Percentiles rank a stretch among this genome's conserved stretches.
Conservation (phyloP, 2,329 filamentous ascomycete genomes). For the Alternaria ventricosa region DNA sequence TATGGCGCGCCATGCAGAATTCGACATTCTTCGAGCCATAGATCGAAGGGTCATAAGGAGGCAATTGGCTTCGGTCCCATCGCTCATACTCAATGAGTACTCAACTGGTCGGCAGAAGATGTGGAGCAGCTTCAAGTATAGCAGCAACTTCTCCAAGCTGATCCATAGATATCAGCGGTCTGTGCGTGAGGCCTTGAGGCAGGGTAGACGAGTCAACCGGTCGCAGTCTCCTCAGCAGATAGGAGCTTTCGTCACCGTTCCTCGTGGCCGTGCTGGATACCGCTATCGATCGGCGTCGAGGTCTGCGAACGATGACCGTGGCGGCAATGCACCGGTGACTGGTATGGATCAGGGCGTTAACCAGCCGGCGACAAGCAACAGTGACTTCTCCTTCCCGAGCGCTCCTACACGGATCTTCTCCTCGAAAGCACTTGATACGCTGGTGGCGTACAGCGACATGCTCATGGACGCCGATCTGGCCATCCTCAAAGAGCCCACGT, state of each 20-base stretch:
- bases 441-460: not conserved
- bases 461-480: not conserved
- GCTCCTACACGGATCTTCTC: fast-evolving
- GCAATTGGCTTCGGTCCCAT: not conserved
- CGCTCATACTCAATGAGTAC: not conserved
- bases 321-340: not conserved
- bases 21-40: not conserved
- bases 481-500: not conserved
- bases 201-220: not conserved
- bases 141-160: not conserved
- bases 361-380: not conserved
- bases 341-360: too few species aligned
- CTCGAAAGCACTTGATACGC: not conserved
- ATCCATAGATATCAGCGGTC: not conserved
- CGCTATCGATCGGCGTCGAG: not conserved
- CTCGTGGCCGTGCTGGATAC: not conserved
- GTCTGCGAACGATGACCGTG: not conserved
- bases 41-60: not conserved
- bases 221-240: not conserved
- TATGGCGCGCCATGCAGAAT: not conserved
- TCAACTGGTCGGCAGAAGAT: not conserved
- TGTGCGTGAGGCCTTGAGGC: not conserved
- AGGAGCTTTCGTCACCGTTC: not conserved
- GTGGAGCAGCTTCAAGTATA: not conserved
- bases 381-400: not conserved